These are phyloP conservation scores for Fusarium praegraminearum DNA, from an alignment of 2,329 filamentous ascomycete genomes.

Conservation along the genomic window DNA sequence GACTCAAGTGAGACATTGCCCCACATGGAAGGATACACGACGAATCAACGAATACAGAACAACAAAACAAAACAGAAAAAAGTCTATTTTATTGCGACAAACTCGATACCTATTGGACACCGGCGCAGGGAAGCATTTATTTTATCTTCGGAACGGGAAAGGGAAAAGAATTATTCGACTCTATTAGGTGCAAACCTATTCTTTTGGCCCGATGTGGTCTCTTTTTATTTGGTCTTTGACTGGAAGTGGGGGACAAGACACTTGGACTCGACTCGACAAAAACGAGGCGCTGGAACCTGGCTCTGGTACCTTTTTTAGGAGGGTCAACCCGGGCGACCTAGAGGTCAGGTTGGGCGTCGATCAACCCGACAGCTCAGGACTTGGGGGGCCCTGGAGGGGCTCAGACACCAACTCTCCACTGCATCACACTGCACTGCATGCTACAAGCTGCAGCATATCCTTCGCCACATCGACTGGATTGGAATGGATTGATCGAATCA, in stretches of 20 bases:
- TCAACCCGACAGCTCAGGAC: conserved; percentile 15
- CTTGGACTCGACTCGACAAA: neutral
- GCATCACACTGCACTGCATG: neutral
- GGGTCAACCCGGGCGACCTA: neutral
- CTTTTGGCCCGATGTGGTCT: conserved; percentile 25
- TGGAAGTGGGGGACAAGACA: neutral
- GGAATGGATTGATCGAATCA: neutral
- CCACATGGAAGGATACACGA: conserved; percentile 19
- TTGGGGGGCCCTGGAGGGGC: conserved; percentile 10
- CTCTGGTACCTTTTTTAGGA: conserved; percentile 31
- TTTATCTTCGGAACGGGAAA: conserved; percentile 22
- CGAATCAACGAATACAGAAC: conserved; percentile 34
- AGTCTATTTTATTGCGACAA: conserved; percentile 19
- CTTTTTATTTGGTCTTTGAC: neutral
- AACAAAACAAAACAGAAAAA: conserved; percentile 31
- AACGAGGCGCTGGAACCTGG: conserved; percentile 13
- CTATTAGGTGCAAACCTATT: conserved; percentile 46
- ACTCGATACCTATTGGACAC: conserved; percentile 26
- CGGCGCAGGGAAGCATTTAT: conserved; percentile 34
- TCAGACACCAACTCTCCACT: neutral
- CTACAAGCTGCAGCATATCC: neutral
- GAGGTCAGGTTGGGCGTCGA: conserved; percentile 10
- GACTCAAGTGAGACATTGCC: conserved; percentile 38
- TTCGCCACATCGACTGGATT: conserved; percentile 20
- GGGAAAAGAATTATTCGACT: conserved; percentile 43